Percentiles rank a stretch among this genome's conserved stretches.
These are phyloP conservation scores for Halenospora varia DNA, from an alignment of 495 filamentous ascomycete species.

Conservation along the genomic window DNA sequence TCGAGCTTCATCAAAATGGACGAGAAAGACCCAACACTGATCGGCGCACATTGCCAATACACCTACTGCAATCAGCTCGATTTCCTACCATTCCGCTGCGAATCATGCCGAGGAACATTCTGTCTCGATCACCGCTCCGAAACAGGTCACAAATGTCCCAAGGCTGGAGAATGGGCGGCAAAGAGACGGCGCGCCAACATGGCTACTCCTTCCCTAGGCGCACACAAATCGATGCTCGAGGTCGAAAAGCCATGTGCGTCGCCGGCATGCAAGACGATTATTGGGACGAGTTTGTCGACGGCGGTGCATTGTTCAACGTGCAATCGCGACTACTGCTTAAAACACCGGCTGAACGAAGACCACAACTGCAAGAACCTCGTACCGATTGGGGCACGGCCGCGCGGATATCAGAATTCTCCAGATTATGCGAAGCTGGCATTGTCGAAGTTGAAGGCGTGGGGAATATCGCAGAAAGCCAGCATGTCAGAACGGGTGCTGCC, in stretches of 20 bases:
- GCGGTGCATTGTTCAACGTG: conserved; percentile 79
- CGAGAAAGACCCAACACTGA: conserved; percentile 65
- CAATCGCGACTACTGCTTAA: conserved; percentile 84
- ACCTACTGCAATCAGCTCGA: conserved; percentile 90
- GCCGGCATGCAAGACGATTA: conserved; percentile 72
- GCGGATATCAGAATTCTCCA: conserved; percentile 28
- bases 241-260: conserved; percentile 63
- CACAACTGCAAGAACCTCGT: conserved; percentile 70
- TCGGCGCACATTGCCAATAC: conserved; percentile 90
- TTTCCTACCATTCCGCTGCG: conserved; percentile 93
- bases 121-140: conserved; percentile 95
- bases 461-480: conserved; percentile 58
- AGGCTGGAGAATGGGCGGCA: conserved; percentile 83
- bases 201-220: conserved; percentile 37
- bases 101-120: conserved; percentile 79
- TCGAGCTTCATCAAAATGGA: conserved; percentile 42
- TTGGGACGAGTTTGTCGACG: conserved; percentile 74
- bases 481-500: conserved; percentile 43
- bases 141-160: conserved; percentile 72
- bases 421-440: conserved; percentile 59
- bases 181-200: conserved; percentile 55
- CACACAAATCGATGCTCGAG: conserved; percentile 36
- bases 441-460: conserved; percentile 59
- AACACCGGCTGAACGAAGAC: conserved; percentile 81
- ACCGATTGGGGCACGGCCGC: conserved; percentile 52